Evolutionary conservation across 352 stramenopile species (phyloP).

Genomic region (Globisporangium acanthophoron): DNA sequence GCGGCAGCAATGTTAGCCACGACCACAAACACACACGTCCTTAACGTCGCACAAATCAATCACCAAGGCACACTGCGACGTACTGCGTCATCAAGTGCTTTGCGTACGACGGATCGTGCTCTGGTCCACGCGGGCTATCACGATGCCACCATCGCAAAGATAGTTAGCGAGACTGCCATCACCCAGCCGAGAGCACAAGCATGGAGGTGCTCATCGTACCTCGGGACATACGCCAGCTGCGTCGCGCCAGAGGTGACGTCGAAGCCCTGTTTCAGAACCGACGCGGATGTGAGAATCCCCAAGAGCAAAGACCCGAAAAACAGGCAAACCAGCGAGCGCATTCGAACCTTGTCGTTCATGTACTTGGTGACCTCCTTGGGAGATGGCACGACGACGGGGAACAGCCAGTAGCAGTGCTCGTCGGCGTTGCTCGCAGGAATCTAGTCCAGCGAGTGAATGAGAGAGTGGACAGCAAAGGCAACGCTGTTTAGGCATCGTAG

Average conservation of each 20-base stretch:
- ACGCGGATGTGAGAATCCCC: neutral
- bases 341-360: conserved; percentile 67
- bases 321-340: neutral
- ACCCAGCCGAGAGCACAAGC: neutral
- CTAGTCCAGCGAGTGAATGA: conserved; percentile 13
- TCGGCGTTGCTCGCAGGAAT: conserved; percentile 51
- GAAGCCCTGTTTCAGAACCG: conserved; percentile 40
- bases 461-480: neutral
- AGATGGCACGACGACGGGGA: conserved; percentile 61
- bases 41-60: neutral
- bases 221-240: conserved; percentile 64
- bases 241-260: conserved; percentile 76
- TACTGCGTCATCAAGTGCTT: conserved; percentile 77
- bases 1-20: neutral
- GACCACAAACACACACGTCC: no score
- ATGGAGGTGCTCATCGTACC: conserved; percentile 18
- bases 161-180: neutral
- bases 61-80: neutral
- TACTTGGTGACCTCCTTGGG: conserved; percentile 43
- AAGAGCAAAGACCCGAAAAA: neutral
- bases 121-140: conserved; percentile 33
- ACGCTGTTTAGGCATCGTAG: no score
- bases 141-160: neutral
- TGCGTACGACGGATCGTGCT: conserved; percentile 50
- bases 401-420: conserved; percentile 82